These are phyloP conservation scores for Cyberlindnera lachancei DNA, from an alignment of 805 yeast genomes.

Conservation along the genomic window DNA sequence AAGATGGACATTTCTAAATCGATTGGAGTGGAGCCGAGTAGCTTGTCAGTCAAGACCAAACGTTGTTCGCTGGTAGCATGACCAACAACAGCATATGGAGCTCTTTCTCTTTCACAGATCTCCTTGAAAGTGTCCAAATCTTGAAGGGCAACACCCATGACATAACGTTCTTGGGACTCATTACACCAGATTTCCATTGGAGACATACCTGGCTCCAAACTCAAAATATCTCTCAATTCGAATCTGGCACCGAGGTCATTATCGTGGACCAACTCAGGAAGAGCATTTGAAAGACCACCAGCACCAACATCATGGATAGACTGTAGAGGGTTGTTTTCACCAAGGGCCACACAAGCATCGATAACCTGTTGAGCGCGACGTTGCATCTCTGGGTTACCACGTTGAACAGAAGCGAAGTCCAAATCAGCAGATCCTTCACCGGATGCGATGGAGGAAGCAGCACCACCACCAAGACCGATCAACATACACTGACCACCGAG, in stretches of 20 bases:
- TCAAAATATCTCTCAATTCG: conserved; percentile 83
- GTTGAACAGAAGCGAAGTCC: conserved; percentile 97
- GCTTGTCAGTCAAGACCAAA: conserved; percentile 70
- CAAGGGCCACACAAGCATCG: conserved; percentile 84
- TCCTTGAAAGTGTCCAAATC: conserved; percentile 64
- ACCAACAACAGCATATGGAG: conserved; percentile 95
- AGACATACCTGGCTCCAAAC: conserved; percentile 95
- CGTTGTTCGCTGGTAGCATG: conserved; percentile 83
- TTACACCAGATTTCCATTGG: conserved; percentile 99
- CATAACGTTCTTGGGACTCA: conserved; percentile 98
- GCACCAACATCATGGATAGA: conserved; percentile 99
- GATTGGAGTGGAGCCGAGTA: conserved; percentile 78
- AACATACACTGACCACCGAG: conserved; percentile 97
- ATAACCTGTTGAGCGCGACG: conserved; percentile 98
- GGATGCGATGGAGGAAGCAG: conserved; percentile 94
- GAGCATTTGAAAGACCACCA: conserved; percentile 95
- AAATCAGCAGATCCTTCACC: conserved; percentile 95
- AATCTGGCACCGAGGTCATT: conserved; percentile 92
- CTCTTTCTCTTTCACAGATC: conserved; percentile 91
- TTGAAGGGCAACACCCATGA: conserved; percentile 79
- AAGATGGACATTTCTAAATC: conserved; percentile 92
- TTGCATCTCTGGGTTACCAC: conserved; percentile 99
- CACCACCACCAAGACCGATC: conserved; percentile 99
- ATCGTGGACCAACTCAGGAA: conserved; percentile 96
- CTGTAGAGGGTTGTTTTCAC: conserved; percentile 73